Evolutionary conservation across 208 protist species (phyloP).

Genomic region (Trypanosoma avium): DNA sequence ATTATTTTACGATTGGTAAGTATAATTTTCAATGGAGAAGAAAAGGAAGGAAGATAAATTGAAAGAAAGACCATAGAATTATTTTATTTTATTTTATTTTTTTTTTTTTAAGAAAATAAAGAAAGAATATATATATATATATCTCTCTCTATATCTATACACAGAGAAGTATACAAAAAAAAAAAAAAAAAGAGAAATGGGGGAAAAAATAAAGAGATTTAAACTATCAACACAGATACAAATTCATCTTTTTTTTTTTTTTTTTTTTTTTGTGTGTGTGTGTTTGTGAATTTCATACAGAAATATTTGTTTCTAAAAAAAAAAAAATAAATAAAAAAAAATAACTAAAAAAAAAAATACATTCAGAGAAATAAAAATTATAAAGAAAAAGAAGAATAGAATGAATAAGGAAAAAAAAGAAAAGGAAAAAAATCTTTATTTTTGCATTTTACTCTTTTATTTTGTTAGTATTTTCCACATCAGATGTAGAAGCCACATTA

Average conservation of each 20-base stretch:
- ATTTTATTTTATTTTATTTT: too few species aligned
- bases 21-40: not conserved
- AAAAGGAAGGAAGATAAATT: slow-evolving; percentile 7
- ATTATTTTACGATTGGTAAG: too few species aligned
- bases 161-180: not conserved
- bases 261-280: not conserved
- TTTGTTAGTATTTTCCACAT: too few species aligned
- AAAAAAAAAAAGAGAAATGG: slow-evolving; percentile 2
- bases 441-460: too few species aligned
- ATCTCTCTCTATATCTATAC: not conserved
- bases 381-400: not conserved
- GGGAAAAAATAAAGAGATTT: slow-evolving; percentile 1
- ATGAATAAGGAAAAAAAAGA: not conserved
- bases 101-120: too few species aligned
- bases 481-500: too few species aligned
- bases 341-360: not conserved
- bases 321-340: not conserved
- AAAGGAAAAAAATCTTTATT: too few species aligned
- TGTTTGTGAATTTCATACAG: too few species aligned
- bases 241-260: slow-evolving; percentile 2
- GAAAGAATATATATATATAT: slow-evolving; percentile 1
- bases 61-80: not conserved
- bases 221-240: not conserved
- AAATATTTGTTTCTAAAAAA: not conserved
- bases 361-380: not conserved